phyloP scores from a whole-genome alignment of 116 monocot species.

The Zostera marina region DNA sequence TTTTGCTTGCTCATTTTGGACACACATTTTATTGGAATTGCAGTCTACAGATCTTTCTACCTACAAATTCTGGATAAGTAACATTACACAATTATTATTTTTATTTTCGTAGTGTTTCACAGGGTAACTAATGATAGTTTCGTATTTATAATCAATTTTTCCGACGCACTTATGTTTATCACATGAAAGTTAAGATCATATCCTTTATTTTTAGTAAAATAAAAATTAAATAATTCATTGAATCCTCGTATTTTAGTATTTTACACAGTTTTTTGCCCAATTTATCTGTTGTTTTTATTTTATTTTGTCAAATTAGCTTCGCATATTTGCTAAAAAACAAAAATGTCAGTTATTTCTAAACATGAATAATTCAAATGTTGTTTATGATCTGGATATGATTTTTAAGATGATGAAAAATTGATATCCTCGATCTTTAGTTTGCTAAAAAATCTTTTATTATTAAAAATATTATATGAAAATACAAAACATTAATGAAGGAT shows the following conservation, averaged over 20 bases:
- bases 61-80: not conserved
- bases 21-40: no score
- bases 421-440: no score
- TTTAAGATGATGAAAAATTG: no score
- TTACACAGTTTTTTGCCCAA: no score
- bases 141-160: not conserved
- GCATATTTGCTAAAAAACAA: not conserved
- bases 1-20: no score
- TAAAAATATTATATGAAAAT: no score
- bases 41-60: not conserved
- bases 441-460: no score
- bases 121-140: not conserved
- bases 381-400: not conserved
- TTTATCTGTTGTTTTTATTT: no score
- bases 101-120: not conserved
- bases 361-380: not conserved
- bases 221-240: not conserved
- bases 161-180: not conserved
- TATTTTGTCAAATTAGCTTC: no score
- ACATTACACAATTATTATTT: not conserved
- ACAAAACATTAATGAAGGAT: no score
- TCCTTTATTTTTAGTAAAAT: not conserved
- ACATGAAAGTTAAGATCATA: not conserved
- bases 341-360: not conserved
- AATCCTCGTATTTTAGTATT: not conserved